Percentiles rank a stretch among this genome's conserved stretches.
phyloP scores from a whole-genome alignment of 1,139 yeast species.

The Blastobotrys persicus region DNA sequence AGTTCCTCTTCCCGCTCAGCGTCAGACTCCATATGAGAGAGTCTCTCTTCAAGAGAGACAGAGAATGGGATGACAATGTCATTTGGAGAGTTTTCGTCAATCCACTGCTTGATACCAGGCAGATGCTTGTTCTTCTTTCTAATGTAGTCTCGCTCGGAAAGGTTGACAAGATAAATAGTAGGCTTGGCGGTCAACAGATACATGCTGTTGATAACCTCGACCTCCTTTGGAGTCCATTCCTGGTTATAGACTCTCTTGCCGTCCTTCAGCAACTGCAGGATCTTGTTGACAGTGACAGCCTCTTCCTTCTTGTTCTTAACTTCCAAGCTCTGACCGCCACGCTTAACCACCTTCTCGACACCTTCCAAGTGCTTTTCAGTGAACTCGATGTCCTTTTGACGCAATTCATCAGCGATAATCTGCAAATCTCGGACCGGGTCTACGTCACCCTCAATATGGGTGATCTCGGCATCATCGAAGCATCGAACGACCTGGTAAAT shows the following conservation, averaged over 20 bases:
- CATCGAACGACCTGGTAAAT: conserved; percentile 93
- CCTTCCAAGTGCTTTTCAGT: conserved; percentile 82
- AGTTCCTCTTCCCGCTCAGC: conserved; percentile 73
- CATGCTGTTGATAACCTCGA: conserved; percentile 86
- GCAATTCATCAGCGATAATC: conserved; percentile 79
- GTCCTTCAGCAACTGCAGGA: conserved; percentile 67
- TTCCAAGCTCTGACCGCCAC: conserved; percentile 46
- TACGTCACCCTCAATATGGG: conserved; percentile 91
- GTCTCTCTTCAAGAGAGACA: conserved; percentile 79
- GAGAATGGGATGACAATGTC: conserved; percentile 83
- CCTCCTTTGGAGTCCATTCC: conserved; percentile 82
- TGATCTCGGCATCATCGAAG: conserved; percentile 91
- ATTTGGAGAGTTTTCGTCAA: conserved; percentile 79
- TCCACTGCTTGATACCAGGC: conserved; percentile 77
- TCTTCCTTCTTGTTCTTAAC: conserved; percentile 73
- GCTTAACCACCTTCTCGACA: conserved; percentile 64
- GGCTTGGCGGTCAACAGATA: conserved; percentile 84
- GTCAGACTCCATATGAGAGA: conserved; percentile 69
- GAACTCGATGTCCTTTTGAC: conserved; percentile 92
- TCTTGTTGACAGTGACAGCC: conserved; percentile 68
- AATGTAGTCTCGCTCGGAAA: conserved; percentile 89
- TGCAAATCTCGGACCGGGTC: conserved; percentile 90
- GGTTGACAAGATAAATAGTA: conserved; percentile 81
- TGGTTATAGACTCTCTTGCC: conserved; percentile 89
- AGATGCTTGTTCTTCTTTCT: conserved; percentile 25